phyloP scores from a whole-genome alignment of 1,139 yeast species.

The Blastobotrys niveus region DNA sequence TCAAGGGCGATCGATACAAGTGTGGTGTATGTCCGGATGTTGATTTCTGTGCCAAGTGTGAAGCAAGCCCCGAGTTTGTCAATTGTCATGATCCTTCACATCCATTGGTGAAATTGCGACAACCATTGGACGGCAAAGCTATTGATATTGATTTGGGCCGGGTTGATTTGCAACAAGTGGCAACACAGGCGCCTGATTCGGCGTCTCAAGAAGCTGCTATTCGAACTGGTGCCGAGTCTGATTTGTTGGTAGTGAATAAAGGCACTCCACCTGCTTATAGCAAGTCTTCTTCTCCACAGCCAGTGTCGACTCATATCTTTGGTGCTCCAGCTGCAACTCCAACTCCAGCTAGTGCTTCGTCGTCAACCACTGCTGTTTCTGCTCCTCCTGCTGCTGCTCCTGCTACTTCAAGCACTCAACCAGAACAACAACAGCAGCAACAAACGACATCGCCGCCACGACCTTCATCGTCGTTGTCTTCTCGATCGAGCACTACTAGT shows the following conservation, averaged over 20 bases:
- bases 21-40: constrained; percentile 47
- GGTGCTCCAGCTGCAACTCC: background rate
- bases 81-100: constrained; percentile 28
- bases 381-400: background rate
- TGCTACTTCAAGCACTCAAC: background rate
- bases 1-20: constrained; percentile 45
- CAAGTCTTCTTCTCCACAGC: background rate
- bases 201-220: background rate
- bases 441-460: background rate
- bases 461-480: background rate
- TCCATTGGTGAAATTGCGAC: constrained; percentile 24
- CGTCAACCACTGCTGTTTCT: background rate
- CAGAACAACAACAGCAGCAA: background rate
- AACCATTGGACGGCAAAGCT: background rate
- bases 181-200: background rate
- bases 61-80: constrained; percentile 24
- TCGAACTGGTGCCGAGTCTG: background rate
- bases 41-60: constrained; percentile 49
- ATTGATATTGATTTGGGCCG: constrained; percentile 9
- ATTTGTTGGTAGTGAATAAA: background rate
- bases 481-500: background rate
- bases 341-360: background rate
- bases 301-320: background rate
- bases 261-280: constrained; percentile 3
- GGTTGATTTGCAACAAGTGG: background rate